Evolutionary conservation across 345 rosid genomes (phyloP), one percentile per base, ranked within the genome.

Genomic region (Murraya koenigii): DNA sequence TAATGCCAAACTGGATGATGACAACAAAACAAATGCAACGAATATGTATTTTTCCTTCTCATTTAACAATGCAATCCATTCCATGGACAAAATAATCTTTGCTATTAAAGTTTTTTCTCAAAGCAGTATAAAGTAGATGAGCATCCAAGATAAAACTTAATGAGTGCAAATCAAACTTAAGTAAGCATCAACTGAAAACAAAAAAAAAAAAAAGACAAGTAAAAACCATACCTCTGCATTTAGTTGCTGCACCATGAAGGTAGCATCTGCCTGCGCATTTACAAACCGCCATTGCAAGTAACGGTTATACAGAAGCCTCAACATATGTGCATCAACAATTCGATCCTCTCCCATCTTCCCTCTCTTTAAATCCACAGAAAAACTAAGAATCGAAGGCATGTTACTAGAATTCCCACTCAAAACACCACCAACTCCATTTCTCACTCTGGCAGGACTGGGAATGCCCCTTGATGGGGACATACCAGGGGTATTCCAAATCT

Each of bases 271-370:
- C 79, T 90, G 86, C 2, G 98, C 97, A 84, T 92, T 93, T 63
- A 86, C 90, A 82, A 95, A 90, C 82, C 97, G 89, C 99, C 94
- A 93, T 82, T 92, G 95, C 82, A 95, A 81, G 79, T 89, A 81
- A 73, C 88, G 88, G 79, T 93, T 92, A 78, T 95, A 89, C 58
- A 95, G 82, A 85, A 93, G 98, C 90, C 97, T 90, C 88, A 90
- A 88, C 83, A 81, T 67, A 77, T 93, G 99, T 19, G 97, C 99
- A 82, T 93, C 92, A 74, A 80, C 77, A 77, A 95, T 85, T 3
- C 91, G 85, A 78, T 85, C 88, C 78, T 90, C 99, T 82, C 97
- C 96, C 49, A 90, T 81, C 82, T 91, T 93, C 61, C 94, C 97
- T 77, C 99, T 89, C 88, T 92, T 87, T 76, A 92, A 82, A 86